Base-by-base conservation (phyloP, 495 filamentous ascomycete genomes). In the Aspergillus taichungensis region DNA sequence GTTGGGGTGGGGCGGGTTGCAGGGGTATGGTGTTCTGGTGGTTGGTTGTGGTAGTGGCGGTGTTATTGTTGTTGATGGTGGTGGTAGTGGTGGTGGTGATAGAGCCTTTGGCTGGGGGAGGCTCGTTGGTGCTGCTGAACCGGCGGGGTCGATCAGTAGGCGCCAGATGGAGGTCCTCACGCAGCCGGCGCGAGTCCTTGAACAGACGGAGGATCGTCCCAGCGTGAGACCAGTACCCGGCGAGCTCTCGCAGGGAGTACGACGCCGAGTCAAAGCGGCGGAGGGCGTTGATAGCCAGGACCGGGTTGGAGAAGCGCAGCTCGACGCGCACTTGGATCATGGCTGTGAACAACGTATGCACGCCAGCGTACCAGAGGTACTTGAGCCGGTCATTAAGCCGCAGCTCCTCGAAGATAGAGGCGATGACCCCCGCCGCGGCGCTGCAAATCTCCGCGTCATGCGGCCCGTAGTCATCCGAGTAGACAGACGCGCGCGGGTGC, bases 301-400 rank as follows among this genome's bases (percentile, higher is more conserved):
- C 64, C 3, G 71, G 69, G 37, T 74, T 73, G n/a, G 68, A 71
- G 45, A 71, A 71, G 29, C 67, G 66, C 27, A 73, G 62, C 44
- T 74, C 68, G 6, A 70, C 67, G n/a, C 68, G 63, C 6, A 74
- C 66, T 59, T 73, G 68, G 29, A 74, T 72, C 67, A 74, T 71
- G 34, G 69, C 69, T 12, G 69, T 72, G 46, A 74, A 73, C 11
- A 72, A 51, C 1, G 66, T 69, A 40, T 71, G 63, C 6, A 74
- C 66, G 7, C 65, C 67, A 13, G 69, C 69, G 49, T 68, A 70
- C 71, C 69, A 73, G 5, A 72, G 54, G 50, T 57, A 69, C 40
- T 67, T 70, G 45, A 71, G 51, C n/a, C 66, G 64, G 41, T 75
- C 72, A 35, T 74, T 68, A n/a, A 69, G 40, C 10, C 72, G 63